Evolutionary conservation across 306 rosid species (phyloP).

Genomic region (Boehmeria nivea): DNA sequence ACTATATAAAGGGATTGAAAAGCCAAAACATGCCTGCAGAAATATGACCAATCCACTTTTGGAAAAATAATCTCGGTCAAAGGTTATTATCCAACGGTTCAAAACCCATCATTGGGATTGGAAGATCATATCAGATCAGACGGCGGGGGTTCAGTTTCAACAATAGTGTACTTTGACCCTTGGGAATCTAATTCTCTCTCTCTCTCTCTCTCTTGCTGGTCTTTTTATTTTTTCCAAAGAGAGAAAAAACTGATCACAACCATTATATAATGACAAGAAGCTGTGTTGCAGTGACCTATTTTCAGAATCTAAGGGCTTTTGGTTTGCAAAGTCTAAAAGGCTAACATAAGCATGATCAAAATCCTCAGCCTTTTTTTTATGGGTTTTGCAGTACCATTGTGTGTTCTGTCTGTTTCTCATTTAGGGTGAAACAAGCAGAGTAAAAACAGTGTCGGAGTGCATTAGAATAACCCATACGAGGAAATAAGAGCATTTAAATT

Average conservation of each 20-base stretch:
- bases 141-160: constrained; percentile 4
- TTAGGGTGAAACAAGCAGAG: too few relatives aligned
- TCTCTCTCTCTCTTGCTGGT: background rate
- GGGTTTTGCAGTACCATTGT: too few relatives aligned
- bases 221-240: too few relatives aligned
- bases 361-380: too few relatives aligned
- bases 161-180: background rate
- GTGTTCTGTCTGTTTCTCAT: too few relatives aligned
- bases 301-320: background rate
- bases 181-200: background rate
- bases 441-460: too few relatives aligned
- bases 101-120: background rate
- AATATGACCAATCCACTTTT: background rate
- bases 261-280: background rate
- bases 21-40: constrained; percentile 27
- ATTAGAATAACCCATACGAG: too few relatives aligned
- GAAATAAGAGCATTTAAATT: too few relatives aligned
- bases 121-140: background rate
- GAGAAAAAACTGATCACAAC: too few relatives aligned
- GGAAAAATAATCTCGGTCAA: background rate
- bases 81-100: constrained; percentile 3
- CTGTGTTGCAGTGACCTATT: background rate
- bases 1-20: constrained; percentile 37
- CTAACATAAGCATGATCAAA: background rate
- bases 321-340: background rate